Evolutionary conservation across 73 alveolate species (phyloP).

Genomic region (Symbiodinium natans): DNA sequence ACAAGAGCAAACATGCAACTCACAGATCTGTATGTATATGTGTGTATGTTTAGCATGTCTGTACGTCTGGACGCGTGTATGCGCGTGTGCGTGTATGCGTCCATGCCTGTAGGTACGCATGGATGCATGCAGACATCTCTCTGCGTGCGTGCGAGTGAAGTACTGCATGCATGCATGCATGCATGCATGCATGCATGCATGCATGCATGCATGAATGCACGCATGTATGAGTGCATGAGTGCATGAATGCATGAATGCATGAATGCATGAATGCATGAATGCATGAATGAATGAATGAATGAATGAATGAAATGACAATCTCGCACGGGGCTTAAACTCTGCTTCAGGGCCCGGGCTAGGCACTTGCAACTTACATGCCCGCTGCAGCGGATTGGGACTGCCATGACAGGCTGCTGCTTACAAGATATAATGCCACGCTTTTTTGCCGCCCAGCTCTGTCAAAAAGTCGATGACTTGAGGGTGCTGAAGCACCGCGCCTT

Average conservation of each 20-base stretch:
- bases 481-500: too few species aligned
- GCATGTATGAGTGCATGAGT: conserved; percentile 8
- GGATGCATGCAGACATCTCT: not conserved
- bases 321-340: too few species aligned
- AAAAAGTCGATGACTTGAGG: too few species aligned
- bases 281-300: not conserved
- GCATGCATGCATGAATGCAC: conserved; percentile 19
- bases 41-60: too few species aligned
- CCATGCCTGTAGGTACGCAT: not conserved
- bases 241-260: conserved; percentile 24
- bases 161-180: not conserved
- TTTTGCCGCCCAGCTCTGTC: too few species aligned
- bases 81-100: not conserved
- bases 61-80: not conserved
- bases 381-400: too few species aligned
- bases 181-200: conserved; percentile 9
- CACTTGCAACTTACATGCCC: too few species aligned
- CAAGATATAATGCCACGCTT: too few species aligned
- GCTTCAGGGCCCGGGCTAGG: too few species aligned
- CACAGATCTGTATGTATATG: too few species aligned
- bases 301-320: too few species aligned
- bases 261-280: not conserved
- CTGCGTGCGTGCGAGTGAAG: not conserved
- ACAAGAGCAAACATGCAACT: not conserved
- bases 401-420: too few species aligned